Evolutionary conservation across 257 asterid species (phyloP), one percentile per base, ranked within the genome.

Genomic region (Solanum chilense): DNA sequence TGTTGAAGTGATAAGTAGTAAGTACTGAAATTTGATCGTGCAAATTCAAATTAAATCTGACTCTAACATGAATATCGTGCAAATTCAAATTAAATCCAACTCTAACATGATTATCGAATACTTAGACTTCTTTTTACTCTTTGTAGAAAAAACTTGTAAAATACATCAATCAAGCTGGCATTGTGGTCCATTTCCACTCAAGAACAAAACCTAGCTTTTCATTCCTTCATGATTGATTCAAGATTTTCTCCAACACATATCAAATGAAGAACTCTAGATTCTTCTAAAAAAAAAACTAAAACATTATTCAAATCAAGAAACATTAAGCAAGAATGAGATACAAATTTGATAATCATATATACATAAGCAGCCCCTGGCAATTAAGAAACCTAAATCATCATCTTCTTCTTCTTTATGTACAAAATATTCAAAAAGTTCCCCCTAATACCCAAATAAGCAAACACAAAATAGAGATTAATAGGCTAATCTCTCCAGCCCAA

Each of bases 381-480:
- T 45, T 25, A 78, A 45, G 42, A 45, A 78, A 42, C 66, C 15
- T 77, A 27, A 14, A 78, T 45, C 66, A 35, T 35, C 37, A 5
- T 35, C 39, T 35, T 35, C 35, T 6, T 84, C 66, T 64, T 64
- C 71, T 41, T 44, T 39, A 85, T 69, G 16, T 70, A 85, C 87
- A 85, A 85, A 85, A 70, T 85, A 85, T 69, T 39, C 66, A 85
- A 85, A 85, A 80, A 52, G 11, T 15, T 10, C 18, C 68, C 68
- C 83, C 69, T 31, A 85, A 20, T 85, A 85, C 47, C 83, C 69
- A 85, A 85, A 44, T 85, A 85, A 70, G 71, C 49, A 70, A 66
- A 58, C 71, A 85, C 83, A 85, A 85, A 85, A 85, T 85, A 33
- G 87, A 70, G 87, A 85, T 85, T 85, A 85, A 42, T 31, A 23